Percentiles rank a stretch among this genome's conserved stretches.
phyloP scores from a whole-genome alignment of 192 early-diverging fungal genomes.

The Chytriomyces confervae region DNA sequence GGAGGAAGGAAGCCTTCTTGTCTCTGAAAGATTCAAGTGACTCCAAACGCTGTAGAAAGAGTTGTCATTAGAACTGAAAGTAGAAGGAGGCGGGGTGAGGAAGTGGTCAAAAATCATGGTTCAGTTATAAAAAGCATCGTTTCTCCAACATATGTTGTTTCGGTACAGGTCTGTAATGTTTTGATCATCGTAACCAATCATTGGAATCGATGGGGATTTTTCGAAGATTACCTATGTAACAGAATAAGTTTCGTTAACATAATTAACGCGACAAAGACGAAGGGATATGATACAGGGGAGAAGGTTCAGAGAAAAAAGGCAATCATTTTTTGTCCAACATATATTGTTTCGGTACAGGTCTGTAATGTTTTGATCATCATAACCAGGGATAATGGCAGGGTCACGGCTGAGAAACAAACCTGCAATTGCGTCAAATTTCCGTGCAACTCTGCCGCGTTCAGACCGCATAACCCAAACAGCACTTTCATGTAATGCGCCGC shows the following conservation, averaged over 20 bases:
- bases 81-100: neutral
- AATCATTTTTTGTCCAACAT: conserved; percentile 32
- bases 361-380: conserved; percentile 26
- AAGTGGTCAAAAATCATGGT: neutral
- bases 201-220: neutral
- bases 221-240: neutral
- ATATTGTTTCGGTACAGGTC: conserved; percentile 26
- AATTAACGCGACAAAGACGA: neutral
- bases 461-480: conserved; percentile 86
- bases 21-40: conserved; percentile 91
- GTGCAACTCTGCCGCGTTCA: conserved; percentile 91
- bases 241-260: too few species aligned
- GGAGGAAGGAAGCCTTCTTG: conserved; percentile 81
- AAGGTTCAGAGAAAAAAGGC: conserved; percentile 13
- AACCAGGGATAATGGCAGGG: conserved; percentile 2
- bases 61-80: neutral
- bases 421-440: conserved; percentile 93
- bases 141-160: conserved; percentile 23
- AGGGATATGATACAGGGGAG: neutral
- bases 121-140: conserved; percentile 27
- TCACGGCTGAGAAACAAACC: conserved; percentile 14
- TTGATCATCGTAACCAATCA: conserved; percentile 31
- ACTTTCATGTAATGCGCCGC: conserved; percentile 99
- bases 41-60: conserved; percentile 68
- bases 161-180: conserved; percentile 32